phyloP scores from a whole-genome alignment of 768 basidiomycete species.

The Strobilomyces confusus region DNA sequence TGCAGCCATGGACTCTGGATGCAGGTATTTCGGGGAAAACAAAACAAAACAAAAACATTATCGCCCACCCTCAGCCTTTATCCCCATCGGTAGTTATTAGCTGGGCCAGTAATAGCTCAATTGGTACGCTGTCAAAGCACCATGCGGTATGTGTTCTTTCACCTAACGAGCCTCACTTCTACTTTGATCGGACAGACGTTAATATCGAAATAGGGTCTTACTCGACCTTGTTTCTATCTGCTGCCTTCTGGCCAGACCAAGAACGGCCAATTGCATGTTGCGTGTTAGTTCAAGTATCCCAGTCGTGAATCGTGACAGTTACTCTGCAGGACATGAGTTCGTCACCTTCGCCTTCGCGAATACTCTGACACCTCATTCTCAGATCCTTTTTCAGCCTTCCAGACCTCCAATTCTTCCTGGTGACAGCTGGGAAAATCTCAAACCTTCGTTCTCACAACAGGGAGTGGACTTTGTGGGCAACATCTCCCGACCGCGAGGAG shows the following conservation, averaged over 20 bases:
- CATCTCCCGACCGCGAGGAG: not conserved
- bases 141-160: not conserved
- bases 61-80: not conserved
- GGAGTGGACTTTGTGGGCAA: not conserved
- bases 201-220: not conserved
- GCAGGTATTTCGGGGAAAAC: not conserved
- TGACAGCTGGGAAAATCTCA: not conserved
- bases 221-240: not conserved
- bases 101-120: no score
- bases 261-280: not conserved
- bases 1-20: no score
- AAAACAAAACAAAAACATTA: no score
- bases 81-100: conserved; percentile 5
- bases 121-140: not conserved
- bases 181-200: not conserved
- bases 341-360: not conserved
- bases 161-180: not conserved
- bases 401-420: not conserved
- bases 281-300: not conserved
- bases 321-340: not conserved
- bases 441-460: not conserved
- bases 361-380: not conserved
- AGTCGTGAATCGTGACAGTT: not conserved
- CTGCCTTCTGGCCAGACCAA: not conserved
- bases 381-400: not conserved